Conservation (phyloP, 495 filamentous ascomycete species). For the Oidiodendron maius region DNA sequence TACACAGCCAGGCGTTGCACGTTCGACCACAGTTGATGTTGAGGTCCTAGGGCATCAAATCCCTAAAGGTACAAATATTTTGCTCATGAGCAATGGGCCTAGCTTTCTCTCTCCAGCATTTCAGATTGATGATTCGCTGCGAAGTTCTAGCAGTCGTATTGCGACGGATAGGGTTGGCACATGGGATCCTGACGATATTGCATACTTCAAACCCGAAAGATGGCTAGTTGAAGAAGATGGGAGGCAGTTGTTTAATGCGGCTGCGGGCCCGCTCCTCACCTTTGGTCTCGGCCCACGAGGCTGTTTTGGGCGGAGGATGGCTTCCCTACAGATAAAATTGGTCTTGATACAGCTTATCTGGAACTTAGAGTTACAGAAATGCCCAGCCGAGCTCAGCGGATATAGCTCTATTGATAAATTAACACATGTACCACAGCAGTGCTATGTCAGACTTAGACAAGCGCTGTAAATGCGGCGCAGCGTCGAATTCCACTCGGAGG, state of each 20-base stretch:
- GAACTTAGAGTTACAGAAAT: slow-evolving; percentile 29
- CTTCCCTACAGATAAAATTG: slow-evolving; percentile 27
- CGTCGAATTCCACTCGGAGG: no score
- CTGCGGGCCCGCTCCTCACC: slow-evolving; percentile 24
- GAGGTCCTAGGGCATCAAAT: slow-evolving; percentile 26
- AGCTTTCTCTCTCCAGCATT: slow-evolving; percentile 10
- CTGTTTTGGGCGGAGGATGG: slow-evolving; percentile 32
- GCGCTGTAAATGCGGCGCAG: no score
- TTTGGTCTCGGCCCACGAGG: slow-evolving; percentile 28
- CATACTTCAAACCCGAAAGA: slow-evolving; percentile 25
- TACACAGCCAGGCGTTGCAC: slow-evolving; percentile 11
- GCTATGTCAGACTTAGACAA: slow-evolving; percentile 13
- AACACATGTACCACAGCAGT: slow-evolving; percentile 6
- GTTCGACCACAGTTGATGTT: slow-evolving; percentile 26
- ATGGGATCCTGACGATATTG: slow-evolving; percentile 22
- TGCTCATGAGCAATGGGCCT: slow-evolving; percentile 26
- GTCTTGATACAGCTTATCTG: slow-evolving; percentile 30
- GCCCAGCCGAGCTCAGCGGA: slow-evolving; percentile 11
- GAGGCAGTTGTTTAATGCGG: slow-evolving; percentile 24
- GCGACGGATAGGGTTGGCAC: slow-evolving; percentile 6
- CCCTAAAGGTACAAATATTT: slow-evolving; percentile 29
- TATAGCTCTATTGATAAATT: slow-evolving; percentile 3
- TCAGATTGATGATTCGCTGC: slow-evolving; percentile 5
- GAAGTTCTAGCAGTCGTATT: slow-evolving; percentile 12
- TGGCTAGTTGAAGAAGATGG: slow-evolving; percentile 23